phyloP scores from a whole-genome alignment of 768 basidiomycete genomes.

The Suillus luteus region DNA sequence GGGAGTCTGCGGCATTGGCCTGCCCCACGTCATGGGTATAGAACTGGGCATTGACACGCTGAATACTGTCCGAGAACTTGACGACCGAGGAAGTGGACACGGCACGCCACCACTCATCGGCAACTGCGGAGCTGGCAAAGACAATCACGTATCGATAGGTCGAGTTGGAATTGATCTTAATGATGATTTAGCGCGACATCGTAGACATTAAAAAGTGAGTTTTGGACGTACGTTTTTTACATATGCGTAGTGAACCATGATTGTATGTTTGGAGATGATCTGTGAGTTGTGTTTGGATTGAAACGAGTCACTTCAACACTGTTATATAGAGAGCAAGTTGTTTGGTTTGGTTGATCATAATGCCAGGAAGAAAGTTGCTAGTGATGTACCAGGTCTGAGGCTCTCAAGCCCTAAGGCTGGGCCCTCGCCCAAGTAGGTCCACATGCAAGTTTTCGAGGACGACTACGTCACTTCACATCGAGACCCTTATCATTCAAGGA shows the following conservation, averaged over 20 bases:
- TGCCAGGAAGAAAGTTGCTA: background rate
- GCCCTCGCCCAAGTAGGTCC: background rate
- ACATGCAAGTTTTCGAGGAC: background rate
- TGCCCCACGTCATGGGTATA: background rate
- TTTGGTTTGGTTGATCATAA: background rate
- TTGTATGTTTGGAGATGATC: background rate
- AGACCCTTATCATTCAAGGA: background rate
- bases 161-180: background rate
- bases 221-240: background rate
- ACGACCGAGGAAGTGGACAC: constrained; percentile 12
- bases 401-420: background rate
- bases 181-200: background rate
- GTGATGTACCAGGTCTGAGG: background rate
- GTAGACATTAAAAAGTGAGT: background rate
- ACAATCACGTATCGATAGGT: constrained; percentile 22
- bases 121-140: constrained; percentile 23
- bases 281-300: background rate
- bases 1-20: background rate
- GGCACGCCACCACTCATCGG: constrained; percentile 31
- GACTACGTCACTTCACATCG: background rate
- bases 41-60: background rate
- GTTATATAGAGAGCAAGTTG: background rate
- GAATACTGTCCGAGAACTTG: background rate
- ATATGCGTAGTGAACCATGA: background rate
- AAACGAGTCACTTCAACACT: background rate